phyloP scores from a whole-genome alignment of 208 protist genomes.

The Leishmania turanica region DNA sequence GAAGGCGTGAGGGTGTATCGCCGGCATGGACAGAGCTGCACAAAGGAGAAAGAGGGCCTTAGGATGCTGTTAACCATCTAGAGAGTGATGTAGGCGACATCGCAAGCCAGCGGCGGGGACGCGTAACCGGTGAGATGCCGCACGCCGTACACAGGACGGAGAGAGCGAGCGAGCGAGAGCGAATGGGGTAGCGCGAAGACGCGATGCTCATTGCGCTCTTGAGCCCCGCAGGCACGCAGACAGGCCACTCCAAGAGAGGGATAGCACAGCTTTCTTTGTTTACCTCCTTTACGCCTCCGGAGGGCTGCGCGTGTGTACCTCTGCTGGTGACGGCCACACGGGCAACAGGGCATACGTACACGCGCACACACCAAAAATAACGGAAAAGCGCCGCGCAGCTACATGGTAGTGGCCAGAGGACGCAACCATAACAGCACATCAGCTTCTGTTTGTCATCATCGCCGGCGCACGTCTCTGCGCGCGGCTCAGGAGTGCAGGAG shows the following conservation, averaged over 20 bases:
- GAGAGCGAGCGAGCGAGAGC: neutral
- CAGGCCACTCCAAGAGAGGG: neutral
- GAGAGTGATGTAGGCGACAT: neutral
- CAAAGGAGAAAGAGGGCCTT: neutral
- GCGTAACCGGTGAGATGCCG: neutral
- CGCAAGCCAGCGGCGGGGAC: neutral
- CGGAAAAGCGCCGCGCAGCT: neutral
- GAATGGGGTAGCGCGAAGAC: neutral
- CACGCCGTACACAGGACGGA: neutral
- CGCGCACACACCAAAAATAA: too few relatives aligned
- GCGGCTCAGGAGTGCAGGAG: conserved; percentile 24
- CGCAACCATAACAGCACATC: neutral
- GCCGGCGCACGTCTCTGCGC: neutral
- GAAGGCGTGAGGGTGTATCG: neutral
- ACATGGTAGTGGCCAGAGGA: neutral
- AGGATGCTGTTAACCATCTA: neutral
- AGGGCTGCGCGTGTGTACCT: neutral
- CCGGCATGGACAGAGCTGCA: neutral
- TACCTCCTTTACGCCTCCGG: neutral
- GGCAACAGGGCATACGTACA: neutral
- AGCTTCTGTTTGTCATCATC: neutral
- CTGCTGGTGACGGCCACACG: neutral
- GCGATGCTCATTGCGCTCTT: neutral
- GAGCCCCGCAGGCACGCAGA: neutral
- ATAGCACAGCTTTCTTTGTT: neutral